Percentiles rank a stretch among this genome's conserved stretches.
Evolutionary conservation across 2,329 filamentous ascomycete species (phyloP).

Genomic region (Penicillium sp.): DNA sequence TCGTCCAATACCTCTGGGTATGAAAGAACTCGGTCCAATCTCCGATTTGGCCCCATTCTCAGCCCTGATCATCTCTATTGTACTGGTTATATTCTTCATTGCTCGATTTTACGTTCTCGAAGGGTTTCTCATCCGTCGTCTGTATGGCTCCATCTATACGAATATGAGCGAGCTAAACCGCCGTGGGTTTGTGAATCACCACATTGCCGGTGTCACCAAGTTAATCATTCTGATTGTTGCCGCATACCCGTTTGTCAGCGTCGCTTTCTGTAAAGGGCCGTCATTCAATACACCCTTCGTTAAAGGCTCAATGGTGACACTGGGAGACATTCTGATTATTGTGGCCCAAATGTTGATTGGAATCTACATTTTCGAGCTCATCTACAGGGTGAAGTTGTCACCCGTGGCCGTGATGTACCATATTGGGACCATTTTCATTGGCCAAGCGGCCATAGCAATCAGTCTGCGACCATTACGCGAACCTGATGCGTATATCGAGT

Average conservation of each 20-base stretch:
- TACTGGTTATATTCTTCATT: conserved; percentile 35
- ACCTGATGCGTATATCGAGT: conserved; percentile 36
- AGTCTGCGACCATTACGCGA: conserved; percentile 27
- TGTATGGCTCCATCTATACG: conserved; percentile 38
- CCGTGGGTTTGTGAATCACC: conserved; percentile 48
- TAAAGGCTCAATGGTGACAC: conserved; percentile 30
- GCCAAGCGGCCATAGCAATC: conserved; percentile 44
- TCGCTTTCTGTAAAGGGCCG: conserved; percentile 34
- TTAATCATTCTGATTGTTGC: conserved; percentile 40
- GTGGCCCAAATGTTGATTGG: conserved; percentile 42
- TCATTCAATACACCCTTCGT: conserved; percentile 32
- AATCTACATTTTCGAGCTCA: conserved; percentile 49
- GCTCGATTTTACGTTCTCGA: conserved; percentile 47
- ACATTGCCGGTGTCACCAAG: conserved; percentile 45
- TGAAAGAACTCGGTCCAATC: conserved; percentile 18
- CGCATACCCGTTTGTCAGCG: conserved; percentile 43
- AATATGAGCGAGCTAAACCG: conserved; percentile 36
- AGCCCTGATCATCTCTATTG: conserved; percentile 26
- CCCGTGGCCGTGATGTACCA: conserved; percentile 45
- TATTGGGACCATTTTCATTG: conserved; percentile 41
- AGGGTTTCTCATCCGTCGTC: conserved; percentile 33
- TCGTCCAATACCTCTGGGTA: neutral
- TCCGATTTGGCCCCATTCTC: conserved; percentile 26
- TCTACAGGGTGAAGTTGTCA: conserved; percentile 43
- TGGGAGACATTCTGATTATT: conserved; percentile 44